Conservation (phyloP, 2,329 filamentous ascomycete species). For the Didymella lethalis region DNA sequence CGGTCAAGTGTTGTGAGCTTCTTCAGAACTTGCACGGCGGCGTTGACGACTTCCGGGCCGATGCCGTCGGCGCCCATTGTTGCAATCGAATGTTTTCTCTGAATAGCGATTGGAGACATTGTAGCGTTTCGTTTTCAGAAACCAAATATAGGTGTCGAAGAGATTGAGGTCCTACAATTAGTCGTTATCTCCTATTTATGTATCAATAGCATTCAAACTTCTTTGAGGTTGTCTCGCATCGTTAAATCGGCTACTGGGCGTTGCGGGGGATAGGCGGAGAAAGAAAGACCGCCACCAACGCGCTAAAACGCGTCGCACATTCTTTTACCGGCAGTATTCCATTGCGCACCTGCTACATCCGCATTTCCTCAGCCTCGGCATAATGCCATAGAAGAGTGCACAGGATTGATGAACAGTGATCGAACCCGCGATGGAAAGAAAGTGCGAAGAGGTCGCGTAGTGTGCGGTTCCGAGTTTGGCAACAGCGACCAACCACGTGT, state of each 20-base stretch:
- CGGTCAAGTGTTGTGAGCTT: constrained; percentile 60
- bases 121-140: background rate
- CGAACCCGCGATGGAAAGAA: background rate
- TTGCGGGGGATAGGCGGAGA: constrained; percentile 29
- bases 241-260: constrained; percentile 8
- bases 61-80: constrained; percentile 74
- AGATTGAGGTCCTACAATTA: background rate
- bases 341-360: background rate
- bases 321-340: constrained; percentile 20
- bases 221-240: background rate
- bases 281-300: constrained; percentile 22
- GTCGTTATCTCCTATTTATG: background rate
- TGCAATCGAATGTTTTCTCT: constrained; percentile 41
- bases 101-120: constrained; percentile 38
- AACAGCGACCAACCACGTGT: constrained; percentile 1
- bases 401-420: background rate
- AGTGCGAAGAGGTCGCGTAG: background rate
- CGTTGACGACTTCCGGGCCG: constrained; percentile 71
- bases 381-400: background rate
- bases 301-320: constrained; percentile 4
- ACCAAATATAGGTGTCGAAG: background rate
- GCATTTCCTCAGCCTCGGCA: background rate
- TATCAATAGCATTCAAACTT: background rate
- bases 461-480: background rate
- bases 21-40: constrained; percentile 68